Percentiles rank a stretch among this genome's conserved stretches.
phyloP scores from a whole-genome alignment of 2,329 filamentous ascomycete genomes.

The Pseudogymnoascus sp. region DNA sequence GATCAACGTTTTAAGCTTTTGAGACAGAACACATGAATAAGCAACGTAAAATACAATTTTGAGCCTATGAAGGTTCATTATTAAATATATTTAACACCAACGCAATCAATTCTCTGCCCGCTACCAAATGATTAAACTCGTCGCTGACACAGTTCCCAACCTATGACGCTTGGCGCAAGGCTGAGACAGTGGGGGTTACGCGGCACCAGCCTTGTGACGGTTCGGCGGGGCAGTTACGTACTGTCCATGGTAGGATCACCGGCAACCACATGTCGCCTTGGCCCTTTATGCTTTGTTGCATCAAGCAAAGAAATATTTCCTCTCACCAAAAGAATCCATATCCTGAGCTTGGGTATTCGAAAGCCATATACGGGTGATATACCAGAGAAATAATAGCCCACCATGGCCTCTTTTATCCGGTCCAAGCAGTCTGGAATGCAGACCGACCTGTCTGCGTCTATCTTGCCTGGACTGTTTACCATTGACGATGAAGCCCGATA shows the following conservation, averaged over 20 bases:
- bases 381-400: conserved; percentile 12
- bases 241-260: background rate
- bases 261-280: conserved; percentile 1
- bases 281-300: conserved; percentile 3
- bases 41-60: background rate
- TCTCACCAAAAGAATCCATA: background rate
- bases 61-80: no score
- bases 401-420: conserved; percentile 80
- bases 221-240: conserved; percentile 5
- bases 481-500: conserved; percentile 79
- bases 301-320: background rate
- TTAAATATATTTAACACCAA: background rate
- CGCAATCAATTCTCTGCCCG: background rate
- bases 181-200: background rate
- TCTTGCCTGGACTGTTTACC: conserved; percentile 69
- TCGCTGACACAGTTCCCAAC: background rate
- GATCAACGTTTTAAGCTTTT: background rate
- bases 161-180: conserved; percentile 1
- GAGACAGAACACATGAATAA: background rate
- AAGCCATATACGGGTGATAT: background rate
- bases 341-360: background rate
- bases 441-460: conserved; percentile 78
- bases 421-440: conserved; percentile 91
- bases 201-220: background rate
- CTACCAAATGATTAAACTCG: background rate